phyloP scores from a whole-genome alignment of 257 asterid genomes.

The Echites panduratus region DNA sequence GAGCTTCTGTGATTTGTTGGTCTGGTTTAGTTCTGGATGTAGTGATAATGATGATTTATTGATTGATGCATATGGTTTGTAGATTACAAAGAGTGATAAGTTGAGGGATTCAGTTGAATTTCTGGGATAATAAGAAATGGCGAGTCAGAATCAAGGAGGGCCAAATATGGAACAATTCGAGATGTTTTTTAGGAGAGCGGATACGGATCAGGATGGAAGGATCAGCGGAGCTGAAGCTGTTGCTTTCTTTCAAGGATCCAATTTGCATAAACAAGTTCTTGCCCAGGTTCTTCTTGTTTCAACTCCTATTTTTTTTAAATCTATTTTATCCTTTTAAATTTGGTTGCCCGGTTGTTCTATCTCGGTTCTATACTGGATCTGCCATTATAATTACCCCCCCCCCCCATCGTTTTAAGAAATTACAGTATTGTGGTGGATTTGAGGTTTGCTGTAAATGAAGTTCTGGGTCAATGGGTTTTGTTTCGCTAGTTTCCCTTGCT shows the following conservation, averaged over 20 bases:
- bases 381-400: neutral
- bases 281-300: slow-evolving; percentile 49
- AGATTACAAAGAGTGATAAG: neutral
- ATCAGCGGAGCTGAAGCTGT: slow-evolving; percentile 95
- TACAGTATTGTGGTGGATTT: neutral
- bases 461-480: neutral
- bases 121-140: slow-evolving; percentile 25
- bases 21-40: neutral
- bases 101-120: neutral
- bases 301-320: neutral
- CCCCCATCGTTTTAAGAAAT: neutral
- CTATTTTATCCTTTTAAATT: neutral
- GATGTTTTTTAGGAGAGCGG: slow-evolving; percentile 75
- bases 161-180: slow-evolving; percentile 69
- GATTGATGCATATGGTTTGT: slow-evolving; percentile 7
- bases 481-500: neutral
- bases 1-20: neutral
- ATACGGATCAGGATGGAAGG: slow-evolving; percentile 90
- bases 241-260: slow-evolving; percentile 72
- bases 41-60: neutral
- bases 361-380: neutral
- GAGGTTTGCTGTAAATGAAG: neutral
- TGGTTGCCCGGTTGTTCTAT: neutral
- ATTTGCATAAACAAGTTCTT: slow-evolving; percentile 69
- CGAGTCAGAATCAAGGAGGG: slow-evolving; percentile 35